Percentiles rank a stretch among this genome's conserved stretches.
These are phyloP conservation scores for Cladophialophora exuberans DNA, from an alignment of 2,329 filamentous ascomycete species.

Conservation along the genomic window DNA sequence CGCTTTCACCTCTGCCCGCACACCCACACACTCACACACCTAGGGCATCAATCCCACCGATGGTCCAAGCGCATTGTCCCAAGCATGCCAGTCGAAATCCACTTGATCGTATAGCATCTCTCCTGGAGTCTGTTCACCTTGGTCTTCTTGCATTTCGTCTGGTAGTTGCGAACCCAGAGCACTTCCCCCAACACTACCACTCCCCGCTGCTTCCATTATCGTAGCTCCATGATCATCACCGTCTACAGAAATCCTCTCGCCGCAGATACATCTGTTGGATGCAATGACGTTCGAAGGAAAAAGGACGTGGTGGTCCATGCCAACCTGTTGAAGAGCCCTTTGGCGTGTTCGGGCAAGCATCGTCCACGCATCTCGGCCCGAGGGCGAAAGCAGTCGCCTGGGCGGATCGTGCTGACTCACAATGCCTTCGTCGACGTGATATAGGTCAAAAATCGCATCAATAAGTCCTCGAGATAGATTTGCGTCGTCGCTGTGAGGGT, in stretches of 20 bases:
- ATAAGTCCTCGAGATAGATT: constrained; percentile 27
- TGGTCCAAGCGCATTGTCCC: constrained; percentile 23
- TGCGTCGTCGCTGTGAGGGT: constrained; percentile 31
- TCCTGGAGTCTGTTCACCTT: neutral
- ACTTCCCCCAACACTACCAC: neutral
- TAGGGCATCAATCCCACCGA: constrained; percentile 19
- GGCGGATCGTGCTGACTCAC: constrained; percentile 25
- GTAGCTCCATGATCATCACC: neutral
- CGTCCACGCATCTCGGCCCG: constrained; percentile 28
- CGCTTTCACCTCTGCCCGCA: too few relatives aligned
- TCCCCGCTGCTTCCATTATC: neutral
- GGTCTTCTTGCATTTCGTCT: neutral
- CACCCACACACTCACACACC: too few relatives aligned
- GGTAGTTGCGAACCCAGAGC: neutral
- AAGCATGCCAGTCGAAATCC: constrained; percentile 27
- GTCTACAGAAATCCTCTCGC: constrained; percentile 16
- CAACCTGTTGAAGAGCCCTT: constrained; percentile 27
- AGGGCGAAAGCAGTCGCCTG: constrained; percentile 24
- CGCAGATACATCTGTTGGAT: constrained; percentile 27
- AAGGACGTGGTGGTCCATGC: constrained; percentile 27
- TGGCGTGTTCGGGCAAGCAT: constrained; percentile 25
- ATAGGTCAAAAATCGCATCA: constrained; percentile 31
- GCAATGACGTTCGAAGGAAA: constrained; percentile 20
- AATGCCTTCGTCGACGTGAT: constrained; percentile 30
- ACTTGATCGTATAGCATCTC: constrained; percentile 17